These are phyloP conservation scores for Knufia fluminis DNA, from an alignment of 2,329 filamentous ascomycete species.

Conservation along the genomic window DNA sequence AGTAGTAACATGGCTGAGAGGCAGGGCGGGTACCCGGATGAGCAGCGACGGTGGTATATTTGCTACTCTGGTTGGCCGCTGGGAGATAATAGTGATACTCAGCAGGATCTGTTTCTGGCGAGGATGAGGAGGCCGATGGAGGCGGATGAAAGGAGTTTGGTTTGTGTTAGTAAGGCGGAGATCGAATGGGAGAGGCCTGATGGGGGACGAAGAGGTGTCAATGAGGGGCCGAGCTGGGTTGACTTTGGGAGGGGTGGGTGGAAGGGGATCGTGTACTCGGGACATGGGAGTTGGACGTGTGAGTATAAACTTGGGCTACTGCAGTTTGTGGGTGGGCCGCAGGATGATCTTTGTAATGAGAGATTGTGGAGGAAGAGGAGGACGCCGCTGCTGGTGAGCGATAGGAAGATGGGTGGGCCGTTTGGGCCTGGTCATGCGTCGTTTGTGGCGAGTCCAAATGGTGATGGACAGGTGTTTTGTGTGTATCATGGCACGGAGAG, in stretches of 20 bases:
- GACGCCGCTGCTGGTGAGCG: slow-evolving; percentile 15
- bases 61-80: slow-evolving; percentile 22
- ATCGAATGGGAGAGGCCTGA: slow-evolving; percentile 21
- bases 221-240: slow-evolving; percentile 21
- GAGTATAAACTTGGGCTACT: slow-evolving; percentile 21
- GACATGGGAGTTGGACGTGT: slow-evolving; percentile 21
- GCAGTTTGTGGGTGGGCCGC: slow-evolving; percentile 9
- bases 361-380: slow-evolving; percentile 18
- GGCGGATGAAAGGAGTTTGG: slow-evolving; percentile 12
- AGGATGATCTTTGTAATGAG: slow-evolving; percentile 12
- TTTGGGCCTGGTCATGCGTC: slow-evolving; percentile 22
- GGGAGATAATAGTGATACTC: slow-evolving; percentile 19
- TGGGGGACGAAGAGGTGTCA: slow-evolving; percentile 17
- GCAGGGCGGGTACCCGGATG: not conserved
- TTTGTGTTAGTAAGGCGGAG: slow-evolving; percentile 15
- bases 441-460: slow-evolving; percentile 16
- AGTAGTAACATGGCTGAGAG: not conserved
- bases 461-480: slow-evolving; percentile 15
- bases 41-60: slow-evolving; percentile 12
- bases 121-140: slow-evolving; percentile 14
- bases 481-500: slow-evolving; percentile 22
- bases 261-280: slow-evolving; percentile 22
- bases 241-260: slow-evolving; percentile 10
- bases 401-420: slow-evolving; percentile 15
- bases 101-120: slow-evolving; percentile 21